Evolutionary conservation across 163 green algal species (phyloP), one percentile per base, ranked within the genome.

Genomic region (Chlamydomonas reinhardtii): DNA sequence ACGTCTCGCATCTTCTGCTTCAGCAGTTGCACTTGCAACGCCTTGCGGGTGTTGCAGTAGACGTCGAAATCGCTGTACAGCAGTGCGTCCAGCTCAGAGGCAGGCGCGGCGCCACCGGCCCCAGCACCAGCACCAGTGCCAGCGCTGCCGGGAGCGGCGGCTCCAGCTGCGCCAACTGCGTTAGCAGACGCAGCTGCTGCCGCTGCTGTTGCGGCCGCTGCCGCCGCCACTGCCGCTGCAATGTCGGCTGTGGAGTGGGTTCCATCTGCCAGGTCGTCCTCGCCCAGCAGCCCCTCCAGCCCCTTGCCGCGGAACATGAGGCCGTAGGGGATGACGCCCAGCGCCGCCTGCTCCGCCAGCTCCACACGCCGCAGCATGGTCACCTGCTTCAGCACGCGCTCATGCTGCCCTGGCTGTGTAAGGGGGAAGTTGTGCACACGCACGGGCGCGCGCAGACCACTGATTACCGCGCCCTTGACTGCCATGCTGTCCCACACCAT

Each of bases 381-480:
- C 87, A 91, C 82, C 81, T 88, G 68, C 31, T 20, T 32, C 39
- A 88, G 82, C 73, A 69, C 82, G 8, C 72, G 59, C 71, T 88
- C 73, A 48, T 89, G 52, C 22, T 56, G 22, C 12, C 66, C 56
- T 52, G 78, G 78, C 78, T 83, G 74, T 54, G 70, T 66, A 1
- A 91, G 77, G 29, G 88, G 83, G 73, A 91, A 89, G 83, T 91
- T 91, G 77, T 48, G 24, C 24, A 91, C 77, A 15, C 39, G 35
- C 25, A 52, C 14, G 1, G 15, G 12, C 12, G 14, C 71, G 24
- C 68, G 78, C 37, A 89, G 82, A 34, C 71, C 77, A 22, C 64
- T 81, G 24, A 91, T 37, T 19, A 72, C 37, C 59, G 81, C 61
- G 25, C 88, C 88, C 54, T 85, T 89, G 54, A 56, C 66, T 12